Conservation (phyloP, 2,329 filamentous ascomycete genomes). For the Penicillium sp. region DNA sequence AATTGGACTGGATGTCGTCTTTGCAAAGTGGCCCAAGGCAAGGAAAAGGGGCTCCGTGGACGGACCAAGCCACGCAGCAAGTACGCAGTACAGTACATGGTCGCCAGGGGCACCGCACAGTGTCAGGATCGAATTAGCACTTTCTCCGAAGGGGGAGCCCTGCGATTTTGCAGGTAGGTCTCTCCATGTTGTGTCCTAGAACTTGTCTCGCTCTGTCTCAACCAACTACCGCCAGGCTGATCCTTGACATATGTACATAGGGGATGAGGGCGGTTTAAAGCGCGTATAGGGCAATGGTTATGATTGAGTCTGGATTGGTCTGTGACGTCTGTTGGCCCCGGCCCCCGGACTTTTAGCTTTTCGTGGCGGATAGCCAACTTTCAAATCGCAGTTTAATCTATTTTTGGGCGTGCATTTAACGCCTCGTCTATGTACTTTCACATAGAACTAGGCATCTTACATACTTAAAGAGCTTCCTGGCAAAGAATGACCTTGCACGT, state of each 20-base stretch:
- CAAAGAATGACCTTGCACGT: neutral
- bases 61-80: slow-evolving; percentile 5
- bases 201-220: slow-evolving; percentile 1
- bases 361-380: neutral
- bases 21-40: slow-evolving; percentile 1
- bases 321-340: slow-evolving; percentile 1
- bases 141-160: neutral
- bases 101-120: slow-evolving; percentile 11
- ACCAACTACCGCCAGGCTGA: slow-evolving; percentile 11
- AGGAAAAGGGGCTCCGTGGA: neutral
- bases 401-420: slow-evolving; percentile 2
- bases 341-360: slow-evolving; percentile 6
- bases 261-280: slow-evolving; percentile 2
- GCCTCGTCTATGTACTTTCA: neutral
- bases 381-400: slow-evolving; percentile 2
- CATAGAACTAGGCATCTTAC: neutral
- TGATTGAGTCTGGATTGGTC: slow-evolving; percentile 6
- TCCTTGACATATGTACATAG: too few relatives aligned
- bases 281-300: slow-evolving; percentile 9
- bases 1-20: neutral
- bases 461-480: neutral
- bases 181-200: neutral
- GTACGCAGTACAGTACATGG: slow-evolving; percentile 11
- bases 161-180: neutral
- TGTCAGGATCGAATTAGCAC: slow-evolving; percentile 3